A percentile compares a stretch with the other conserved stretches of the same genome.
These are phyloP conservation scores for Cyberlindnera lachancei DNA, from an alignment of 805 yeast genomes.

Conservation along the genomic window DNA sequence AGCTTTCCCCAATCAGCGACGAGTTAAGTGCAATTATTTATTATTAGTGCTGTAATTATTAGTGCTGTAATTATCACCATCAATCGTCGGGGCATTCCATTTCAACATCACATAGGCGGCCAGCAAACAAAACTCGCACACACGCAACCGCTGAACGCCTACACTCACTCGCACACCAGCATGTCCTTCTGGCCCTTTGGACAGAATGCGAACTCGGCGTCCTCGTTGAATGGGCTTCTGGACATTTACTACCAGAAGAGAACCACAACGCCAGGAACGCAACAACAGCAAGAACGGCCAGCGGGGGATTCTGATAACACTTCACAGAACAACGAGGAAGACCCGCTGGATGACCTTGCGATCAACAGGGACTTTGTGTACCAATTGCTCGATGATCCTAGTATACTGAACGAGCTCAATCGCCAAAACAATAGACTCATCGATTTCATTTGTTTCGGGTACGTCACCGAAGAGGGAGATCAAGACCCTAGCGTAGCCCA, in stretches of 20 bases:
- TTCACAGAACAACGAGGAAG: slow-evolving; percentile 1
- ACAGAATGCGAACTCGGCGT: slow-evolving; percentile 25
- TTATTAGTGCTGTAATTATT: too few species aligned
- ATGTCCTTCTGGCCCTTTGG: slow-evolving; percentile 43
- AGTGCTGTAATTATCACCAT: too few species aligned
- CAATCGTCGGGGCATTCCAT: too few species aligned
- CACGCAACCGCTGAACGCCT: too few species aligned
- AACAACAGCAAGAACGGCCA: slow-evolving; percentile 7
- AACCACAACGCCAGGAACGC: slow-evolving; percentile 6
- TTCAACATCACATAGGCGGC: too few species aligned
- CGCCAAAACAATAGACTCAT: slow-evolving; percentile 36
- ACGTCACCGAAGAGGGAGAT: slow-evolving; percentile 16
- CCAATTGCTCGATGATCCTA: slow-evolving; percentile 29
- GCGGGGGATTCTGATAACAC: background rate
- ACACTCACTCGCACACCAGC: too few species aligned
- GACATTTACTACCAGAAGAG: slow-evolving; percentile 30
- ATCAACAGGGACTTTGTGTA: slow-evolving; percentile 27
- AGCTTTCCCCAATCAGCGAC: too few species aligned
- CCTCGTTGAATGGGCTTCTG: slow-evolving; percentile 32
- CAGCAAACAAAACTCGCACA: too few species aligned
- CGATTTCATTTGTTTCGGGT: slow-evolving; percentile 45
- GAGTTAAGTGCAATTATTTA: too few species aligned
- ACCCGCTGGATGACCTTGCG: slow-evolving; percentile 7
- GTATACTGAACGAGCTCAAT: slow-evolving; percentile 29
- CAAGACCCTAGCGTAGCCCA: background rate